These are phyloP conservation scores for Hygrophoropsis aurantiaca DNA, from an alignment of 768 basidiomycete genomes.

Conservation along the genomic window DNA sequence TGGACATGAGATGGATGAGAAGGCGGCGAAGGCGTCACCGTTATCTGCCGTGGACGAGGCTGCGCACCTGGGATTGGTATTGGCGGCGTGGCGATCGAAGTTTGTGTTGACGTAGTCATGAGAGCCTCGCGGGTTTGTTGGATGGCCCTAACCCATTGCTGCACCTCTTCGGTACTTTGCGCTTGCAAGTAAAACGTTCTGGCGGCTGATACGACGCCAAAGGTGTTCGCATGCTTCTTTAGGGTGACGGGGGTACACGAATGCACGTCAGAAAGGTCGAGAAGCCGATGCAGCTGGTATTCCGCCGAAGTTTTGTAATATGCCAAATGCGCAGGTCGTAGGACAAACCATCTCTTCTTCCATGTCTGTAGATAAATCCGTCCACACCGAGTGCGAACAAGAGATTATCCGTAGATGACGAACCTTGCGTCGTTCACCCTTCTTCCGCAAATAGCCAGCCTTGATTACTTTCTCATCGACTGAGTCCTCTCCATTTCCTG, in stretches of 20 bases:
- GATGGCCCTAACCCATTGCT: conserved; percentile 81
- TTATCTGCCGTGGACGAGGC: conserved; percentile 28
- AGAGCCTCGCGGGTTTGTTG: conserved; percentile 72
- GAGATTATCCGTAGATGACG: conserved; percentile 19
- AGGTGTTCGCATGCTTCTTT: conserved; percentile 86
- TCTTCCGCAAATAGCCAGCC: conserved; percentile 95
- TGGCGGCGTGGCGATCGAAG: conserved; percentile 47
- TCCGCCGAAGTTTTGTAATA: conserved; percentile 97
- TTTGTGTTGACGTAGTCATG: conserved; percentile 61
- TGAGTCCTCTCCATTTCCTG: conserved; percentile 44
- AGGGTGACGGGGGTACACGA: conserved; percentile 84
- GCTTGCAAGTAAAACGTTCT: conserved; percentile 94
- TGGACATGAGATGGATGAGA: conserved; percentile 41
- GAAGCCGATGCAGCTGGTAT: conserved; percentile 86
- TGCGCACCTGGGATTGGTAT: conserved; percentile 49
- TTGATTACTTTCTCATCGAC: conserved; percentile 76
- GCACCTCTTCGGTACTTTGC: conserved; percentile 64
- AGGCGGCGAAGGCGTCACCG: conserved; percentile 50
- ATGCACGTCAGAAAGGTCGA: conserved; percentile 87
- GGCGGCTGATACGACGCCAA: conserved; percentile 87
- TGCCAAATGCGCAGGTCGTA: conserved; percentile 87
- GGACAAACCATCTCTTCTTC: conserved; percentile 99
- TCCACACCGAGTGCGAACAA: conserved; percentile 2
- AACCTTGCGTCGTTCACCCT: conserved; percentile 96
- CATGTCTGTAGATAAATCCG: conserved; percentile 65